Evolutionary conservation across 2,329 filamentous ascomycete species (phyloP).

Genomic region (Pleomassaria siparia): DNA sequence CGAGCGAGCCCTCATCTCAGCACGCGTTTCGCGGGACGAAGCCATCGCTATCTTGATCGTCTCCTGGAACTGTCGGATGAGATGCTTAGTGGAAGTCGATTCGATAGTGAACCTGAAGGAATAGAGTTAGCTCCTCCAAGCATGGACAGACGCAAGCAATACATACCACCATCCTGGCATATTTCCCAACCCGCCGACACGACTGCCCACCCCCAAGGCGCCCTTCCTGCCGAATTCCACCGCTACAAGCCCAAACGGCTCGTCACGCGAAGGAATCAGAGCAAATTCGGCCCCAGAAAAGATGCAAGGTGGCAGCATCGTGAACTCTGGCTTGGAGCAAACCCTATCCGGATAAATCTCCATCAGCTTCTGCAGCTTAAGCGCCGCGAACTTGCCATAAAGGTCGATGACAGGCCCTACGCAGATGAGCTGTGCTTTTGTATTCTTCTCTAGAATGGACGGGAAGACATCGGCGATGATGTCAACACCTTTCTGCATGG

Average conservation of each 20-base stretch:
- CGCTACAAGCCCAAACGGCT: slow-evolving; percentile 69
- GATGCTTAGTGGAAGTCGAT: slow-evolving; percentile 63
- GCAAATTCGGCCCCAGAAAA: slow-evolving; percentile 70
- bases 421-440: slow-evolving; percentile 63
- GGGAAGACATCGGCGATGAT: slow-evolving; percentile 69
- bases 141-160: no score
- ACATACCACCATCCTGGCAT: slow-evolving; percentile 57
- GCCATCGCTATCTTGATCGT: slow-evolving; percentile 64
- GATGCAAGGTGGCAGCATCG: slow-evolving; percentile 65
- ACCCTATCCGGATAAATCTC: slow-evolving; percentile 65
- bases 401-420: slow-evolving; percentile 68
- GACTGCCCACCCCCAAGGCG: slow-evolving; percentile 65
- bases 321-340: slow-evolving; percentile 70
- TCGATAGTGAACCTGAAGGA: slow-evolving; percentile 63
- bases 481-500: slow-evolving; percentile 69
- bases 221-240: slow-evolving; percentile 71
- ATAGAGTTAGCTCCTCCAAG: not conserved
- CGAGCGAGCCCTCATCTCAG: slow-evolving; percentile 65
- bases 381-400: slow-evolving; percentile 67
- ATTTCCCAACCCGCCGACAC: slow-evolving; percentile 66
- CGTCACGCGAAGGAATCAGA: slow-evolving; percentile 67
- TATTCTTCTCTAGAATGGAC: slow-evolving; percentile 60
- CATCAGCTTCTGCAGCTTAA: slow-evolving; percentile 67
- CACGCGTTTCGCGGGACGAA: slow-evolving; percentile 58
- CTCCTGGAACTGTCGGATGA: slow-evolving; percentile 65